phyloP scores from a whole-genome alignment of 305 asterid genomes.

The Fraxinus floribunda region DNA sequence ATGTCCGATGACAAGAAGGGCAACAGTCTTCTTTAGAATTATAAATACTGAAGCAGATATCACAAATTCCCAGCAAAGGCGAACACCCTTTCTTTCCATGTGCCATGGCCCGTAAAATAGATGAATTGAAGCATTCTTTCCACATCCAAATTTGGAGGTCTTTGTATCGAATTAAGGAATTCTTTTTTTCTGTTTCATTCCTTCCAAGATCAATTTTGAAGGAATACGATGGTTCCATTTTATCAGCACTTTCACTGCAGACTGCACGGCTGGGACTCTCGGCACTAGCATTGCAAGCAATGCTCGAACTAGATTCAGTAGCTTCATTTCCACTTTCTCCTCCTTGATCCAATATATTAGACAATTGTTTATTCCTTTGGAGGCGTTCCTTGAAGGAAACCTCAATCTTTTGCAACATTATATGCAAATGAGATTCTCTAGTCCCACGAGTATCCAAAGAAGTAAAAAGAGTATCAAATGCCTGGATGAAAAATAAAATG shows the following conservation, averaged over 20 bases:
- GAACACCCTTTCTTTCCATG: conserved; percentile 59
- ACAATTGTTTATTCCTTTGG: conserved; percentile 34
- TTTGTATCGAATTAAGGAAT: conserved; percentile 59
- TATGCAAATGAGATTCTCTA: conserved; percentile 91
- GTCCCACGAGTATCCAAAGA: conserved; percentile 89
- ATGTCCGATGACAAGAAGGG: conserved; percentile 44
- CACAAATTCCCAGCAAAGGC: conserved; percentile 63
- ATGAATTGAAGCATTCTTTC: conserved; percentile 69
- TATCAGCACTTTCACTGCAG: conserved; percentile 49
- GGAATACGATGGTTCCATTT: conserved; percentile 59
- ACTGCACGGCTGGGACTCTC: conserved; percentile 67
- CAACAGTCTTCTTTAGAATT: conserved; percentile 42
- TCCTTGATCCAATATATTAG: conserved; percentile 14
- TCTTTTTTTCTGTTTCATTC: conserved; percentile 53
- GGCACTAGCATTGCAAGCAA: conserved; percentile 32
- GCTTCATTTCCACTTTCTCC: conserved; percentile 39
- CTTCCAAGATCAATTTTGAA: conserved; percentile 70
- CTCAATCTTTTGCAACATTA: conserved; percentile 87
- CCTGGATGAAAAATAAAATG: conserved; percentile 43
- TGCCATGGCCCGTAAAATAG: conserved; percentile 48
- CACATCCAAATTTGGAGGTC: conserved; percentile 73
- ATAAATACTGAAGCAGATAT: conserved; percentile 36
- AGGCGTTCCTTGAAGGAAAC: conserved; percentile 65
- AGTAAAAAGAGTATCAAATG: conserved; percentile 66
- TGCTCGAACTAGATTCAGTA: conserved; percentile 37